Evolutionary conservation across 352 stramenopile genomes (phyloP).

Genomic region (Phytophthora litchii): DNA sequence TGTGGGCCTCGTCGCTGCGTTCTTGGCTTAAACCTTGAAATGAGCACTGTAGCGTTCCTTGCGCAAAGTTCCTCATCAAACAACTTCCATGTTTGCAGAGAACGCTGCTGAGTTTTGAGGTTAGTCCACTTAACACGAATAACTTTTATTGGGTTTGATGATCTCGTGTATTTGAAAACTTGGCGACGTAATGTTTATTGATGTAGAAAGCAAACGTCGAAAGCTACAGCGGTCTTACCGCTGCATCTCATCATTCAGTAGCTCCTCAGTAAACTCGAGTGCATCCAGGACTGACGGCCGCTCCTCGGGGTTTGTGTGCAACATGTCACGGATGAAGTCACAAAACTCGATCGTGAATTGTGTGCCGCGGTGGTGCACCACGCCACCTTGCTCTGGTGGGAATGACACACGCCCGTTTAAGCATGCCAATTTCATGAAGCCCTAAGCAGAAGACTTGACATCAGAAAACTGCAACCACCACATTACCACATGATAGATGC

Average conservation of each 20-base stretch:
- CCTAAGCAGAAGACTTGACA: constrained; percentile 32
- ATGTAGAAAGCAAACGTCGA: constrained; percentile 8
- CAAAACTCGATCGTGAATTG: constrained; percentile 83
- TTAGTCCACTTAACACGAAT: constrained; percentile 29
- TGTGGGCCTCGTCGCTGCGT: constrained; percentile 34
- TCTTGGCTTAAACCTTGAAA: constrained; percentile 30
- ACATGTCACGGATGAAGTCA: constrained; percentile 89
- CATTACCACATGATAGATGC: background rate
- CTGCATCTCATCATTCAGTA: constrained; percentile 72
- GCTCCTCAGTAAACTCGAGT: constrained; percentile 82
- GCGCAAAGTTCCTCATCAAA: constrained; percentile 16
- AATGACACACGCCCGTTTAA: constrained; percentile 83
- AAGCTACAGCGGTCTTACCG: constrained; percentile 47
- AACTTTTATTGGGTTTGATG: constrained; percentile 28
- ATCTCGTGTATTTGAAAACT: constrained; percentile 14
- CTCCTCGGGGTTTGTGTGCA: constrained; percentile 83
- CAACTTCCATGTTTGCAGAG: constrained; percentile 11
- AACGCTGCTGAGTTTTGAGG: constrained; percentile 19
- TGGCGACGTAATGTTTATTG: background rate
- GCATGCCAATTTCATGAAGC: constrained; percentile 85
- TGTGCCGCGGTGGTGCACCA: constrained; percentile 65
- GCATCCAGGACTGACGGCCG: constrained; percentile 78
- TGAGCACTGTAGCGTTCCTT: constrained; percentile 1
- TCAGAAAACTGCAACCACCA: too few species aligned
- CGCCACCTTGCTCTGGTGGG: constrained; percentile 72